phyloP scores from a whole-genome alignment of 2,329 filamentous ascomycete genomes.

The Purpureocillium lavendulum region DNA sequence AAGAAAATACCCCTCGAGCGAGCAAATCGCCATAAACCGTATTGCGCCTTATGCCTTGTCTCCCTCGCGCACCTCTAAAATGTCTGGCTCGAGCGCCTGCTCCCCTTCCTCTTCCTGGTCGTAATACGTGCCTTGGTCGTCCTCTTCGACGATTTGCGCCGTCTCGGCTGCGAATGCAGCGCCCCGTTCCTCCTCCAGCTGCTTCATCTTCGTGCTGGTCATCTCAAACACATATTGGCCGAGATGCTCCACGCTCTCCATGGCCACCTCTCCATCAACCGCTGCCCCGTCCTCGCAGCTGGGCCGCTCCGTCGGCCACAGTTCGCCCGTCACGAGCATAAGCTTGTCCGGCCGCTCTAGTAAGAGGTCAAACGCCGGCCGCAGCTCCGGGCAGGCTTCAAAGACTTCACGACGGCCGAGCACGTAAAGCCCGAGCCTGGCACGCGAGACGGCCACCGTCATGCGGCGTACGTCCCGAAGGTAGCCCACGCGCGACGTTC shows the following conservation, averaged over 20 bases:
- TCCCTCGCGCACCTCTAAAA: slow-evolving; percentile 25
- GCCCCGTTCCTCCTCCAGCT: slow-evolving; percentile 33
- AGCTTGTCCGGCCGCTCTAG: slow-evolving; percentile 74
- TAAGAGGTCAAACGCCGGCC: slow-evolving; percentile 75
- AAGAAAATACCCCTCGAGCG: too few relatives aligned
- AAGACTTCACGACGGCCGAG: slow-evolving; percentile 84
- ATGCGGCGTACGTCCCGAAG: slow-evolving; percentile 87
- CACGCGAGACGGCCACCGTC: slow-evolving; percentile 89
- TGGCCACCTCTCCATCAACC: slow-evolving; percentile 54
- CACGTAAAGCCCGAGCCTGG: slow-evolving; percentile 84
- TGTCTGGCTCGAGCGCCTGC: slow-evolving; percentile 22
- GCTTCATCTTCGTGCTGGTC: slow-evolving; percentile 57
- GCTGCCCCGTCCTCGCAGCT: slow-evolving; percentile 30
- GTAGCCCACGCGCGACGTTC: slow-evolving; percentile 84
- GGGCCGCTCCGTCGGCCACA: slow-evolving; percentile 63
- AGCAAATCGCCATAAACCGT: too few relatives aligned
- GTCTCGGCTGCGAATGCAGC: neutral
- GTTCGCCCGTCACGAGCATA: slow-evolving; percentile 72
- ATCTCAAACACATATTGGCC: slow-evolving; percentile 97
- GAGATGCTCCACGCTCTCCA: slow-evolving; percentile 89
- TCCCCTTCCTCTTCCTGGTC: slow-evolving; percentile 20
- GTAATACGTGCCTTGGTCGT: slow-evolving; percentile 20
- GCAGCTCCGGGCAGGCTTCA: slow-evolving; percentile 79
- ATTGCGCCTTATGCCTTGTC: slow-evolving; percentile 8
- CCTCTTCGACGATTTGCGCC: slow-evolving; percentile 15